Conservation (phyloP, 2,329 filamentous ascomycete genomes). For the Diaporthe citri region DNA sequence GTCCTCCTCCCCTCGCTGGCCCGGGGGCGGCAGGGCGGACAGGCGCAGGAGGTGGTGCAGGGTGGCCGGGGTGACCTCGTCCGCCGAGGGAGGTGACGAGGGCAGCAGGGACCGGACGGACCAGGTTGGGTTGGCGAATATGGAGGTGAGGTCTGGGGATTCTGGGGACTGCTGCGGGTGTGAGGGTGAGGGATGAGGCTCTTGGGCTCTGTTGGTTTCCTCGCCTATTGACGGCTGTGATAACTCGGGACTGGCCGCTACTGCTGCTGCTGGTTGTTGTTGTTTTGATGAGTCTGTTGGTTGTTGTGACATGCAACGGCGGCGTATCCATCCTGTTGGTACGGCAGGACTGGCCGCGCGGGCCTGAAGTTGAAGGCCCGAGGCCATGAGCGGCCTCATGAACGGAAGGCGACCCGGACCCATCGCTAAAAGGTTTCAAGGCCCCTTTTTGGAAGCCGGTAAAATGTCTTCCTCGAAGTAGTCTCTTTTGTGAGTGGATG, state of each 20-base stretch:
- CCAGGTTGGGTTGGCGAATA: slow-evolving; percentile 82
- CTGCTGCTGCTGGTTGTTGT: not conserved
- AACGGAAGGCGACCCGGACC: slow-evolving; percentile 1
- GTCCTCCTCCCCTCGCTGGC: slow-evolving; percentile 71
- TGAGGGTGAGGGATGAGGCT: not conserved
- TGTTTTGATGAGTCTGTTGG: not conserved
- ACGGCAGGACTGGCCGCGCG: not conserved
- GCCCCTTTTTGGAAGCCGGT: not conserved
- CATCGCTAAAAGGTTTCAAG: slow-evolving; percentile 14
- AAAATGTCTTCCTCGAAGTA: not conserved
- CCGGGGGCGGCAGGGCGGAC: slow-evolving; percentile 85
- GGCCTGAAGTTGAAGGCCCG: not conserved
- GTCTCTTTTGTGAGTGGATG: not conserved
- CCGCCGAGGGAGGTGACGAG: not conserved
- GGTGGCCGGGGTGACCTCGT: slow-evolving; percentile 72
- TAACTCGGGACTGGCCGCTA: not conserved
- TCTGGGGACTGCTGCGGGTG: not conserved
- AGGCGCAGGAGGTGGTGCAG: slow-evolving; percentile 89
- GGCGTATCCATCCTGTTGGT: slow-evolving; percentile 15
- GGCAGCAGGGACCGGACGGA: slow-evolving; percentile 83
- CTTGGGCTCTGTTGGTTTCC: not conserved
- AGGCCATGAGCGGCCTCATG: slow-evolving; percentile 9
- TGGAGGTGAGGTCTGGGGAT: slow-evolving; percentile 20
- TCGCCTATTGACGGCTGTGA: not conserved
- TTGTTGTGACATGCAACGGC: slow-evolving; percentile 32